These are phyloP conservation scores for Diversispora epigaea DNA, from an alignment of 192 early-diverging fungal species.

Conservation along the genomic window DNA sequence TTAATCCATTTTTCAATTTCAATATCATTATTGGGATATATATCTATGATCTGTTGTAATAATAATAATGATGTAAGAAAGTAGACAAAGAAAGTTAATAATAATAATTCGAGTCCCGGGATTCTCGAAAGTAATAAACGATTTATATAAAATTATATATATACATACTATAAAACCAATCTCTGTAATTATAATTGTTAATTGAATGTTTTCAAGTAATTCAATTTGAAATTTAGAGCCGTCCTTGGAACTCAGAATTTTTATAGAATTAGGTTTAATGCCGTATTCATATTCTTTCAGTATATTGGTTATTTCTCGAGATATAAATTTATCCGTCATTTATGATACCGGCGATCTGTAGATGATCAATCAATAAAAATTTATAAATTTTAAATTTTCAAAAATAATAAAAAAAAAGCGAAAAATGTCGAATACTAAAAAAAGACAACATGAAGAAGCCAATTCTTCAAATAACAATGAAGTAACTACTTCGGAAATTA, in stretches of 20 bases:
- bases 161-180: conserved; percentile 16
- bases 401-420: no score
- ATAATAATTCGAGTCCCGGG: background rate
- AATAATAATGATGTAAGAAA: background rate
- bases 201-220: conserved; percentile 20
- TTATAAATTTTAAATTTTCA: no score
- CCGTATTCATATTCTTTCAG: conserved; percentile 28
- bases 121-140: background rate
- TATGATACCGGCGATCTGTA: no score
- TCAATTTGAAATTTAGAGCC: background rate
- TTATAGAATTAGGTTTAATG: conserved; percentile 14
- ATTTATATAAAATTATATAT: background rate
- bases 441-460: no score
- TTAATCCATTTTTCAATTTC: conserved; percentile 24
- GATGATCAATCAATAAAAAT: no score
- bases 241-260: background rate
- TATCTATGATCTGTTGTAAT: background rate
- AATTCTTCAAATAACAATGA: no score
- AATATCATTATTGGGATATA: conserved; percentile 2
- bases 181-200: conserved; percentile 8
- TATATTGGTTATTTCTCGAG: conserved; percentile 10
- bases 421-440: no score
- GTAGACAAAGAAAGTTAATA: background rate
- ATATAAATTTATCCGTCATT: no score
- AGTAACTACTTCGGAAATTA: no score